These are phyloP conservation scores for Choanephora cucurbitarum DNA, from an alignment of 371 early-diverging fungal species.

Conservation along the genomic window DNA sequence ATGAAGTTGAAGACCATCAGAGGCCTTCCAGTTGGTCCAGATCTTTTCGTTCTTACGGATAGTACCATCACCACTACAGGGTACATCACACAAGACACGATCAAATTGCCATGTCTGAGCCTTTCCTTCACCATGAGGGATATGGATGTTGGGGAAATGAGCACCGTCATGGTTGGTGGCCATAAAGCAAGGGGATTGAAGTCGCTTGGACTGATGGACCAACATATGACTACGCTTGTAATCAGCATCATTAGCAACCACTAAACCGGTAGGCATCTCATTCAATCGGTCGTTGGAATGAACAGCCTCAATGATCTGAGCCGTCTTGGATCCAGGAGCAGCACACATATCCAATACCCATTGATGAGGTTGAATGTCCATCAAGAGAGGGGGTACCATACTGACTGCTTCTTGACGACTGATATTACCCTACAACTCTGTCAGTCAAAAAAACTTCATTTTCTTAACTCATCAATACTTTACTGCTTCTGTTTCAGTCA, in stretches of 20 bases:
- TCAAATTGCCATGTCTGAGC: conserved; percentile 76
- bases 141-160: conserved; percentile 82
- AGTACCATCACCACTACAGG: conserved; percentile 99
- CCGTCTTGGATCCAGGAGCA: conserved; percentile 91
- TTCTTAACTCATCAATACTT: conserved; percentile 2
- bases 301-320: conserved; percentile 91
- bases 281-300: conserved; percentile 68
- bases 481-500: conserved; percentile 91
- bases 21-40: conserved; percentile 86
- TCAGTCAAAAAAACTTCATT: neutral
- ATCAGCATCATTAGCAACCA: conserved; percentile 98
- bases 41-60: conserved; percentile 95
- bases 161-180: conserved; percentile 98
- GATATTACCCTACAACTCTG: conserved; percentile 76
- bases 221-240: conserved; percentile 91
- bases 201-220: conserved; percentile 93
- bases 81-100: conserved; percentile 97
- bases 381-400: conserved; percentile 96
- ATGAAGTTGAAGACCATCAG: conserved; percentile 81
- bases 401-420: conserved; percentile 98
- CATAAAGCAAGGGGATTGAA: conserved; percentile 88
- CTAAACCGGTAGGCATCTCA: conserved; percentile 77
- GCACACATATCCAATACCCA: conserved; percentile 89
- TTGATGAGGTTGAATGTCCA: conserved; percentile 93
- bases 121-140: conserved; percentile 17